Percentiles rank a stretch among this genome's conserved stretches.
Conservation (phyloP, 73 alveolate species). For the Paramecium bursaria region DNA sequence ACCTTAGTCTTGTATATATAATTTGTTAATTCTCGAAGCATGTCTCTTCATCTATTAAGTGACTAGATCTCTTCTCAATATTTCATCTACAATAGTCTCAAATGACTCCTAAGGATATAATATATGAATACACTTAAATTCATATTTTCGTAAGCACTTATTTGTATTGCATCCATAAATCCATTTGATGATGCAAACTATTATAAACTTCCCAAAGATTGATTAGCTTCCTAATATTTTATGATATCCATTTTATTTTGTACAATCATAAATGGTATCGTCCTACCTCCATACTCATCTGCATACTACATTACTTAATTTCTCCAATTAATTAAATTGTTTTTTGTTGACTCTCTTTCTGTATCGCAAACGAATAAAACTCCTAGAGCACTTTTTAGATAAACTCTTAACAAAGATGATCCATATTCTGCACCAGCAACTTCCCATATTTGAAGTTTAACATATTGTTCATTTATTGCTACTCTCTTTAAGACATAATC, state of each 20-base stretch:
- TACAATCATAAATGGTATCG: constrained; percentile 10
- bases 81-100: constrained; percentile 50
- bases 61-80: constrained; percentile 28
- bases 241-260: constrained; percentile 31
- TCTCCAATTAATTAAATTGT: constrained; percentile 5
- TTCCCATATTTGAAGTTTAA: constrained; percentile 45
- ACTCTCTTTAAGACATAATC: constrained; percentile 43
- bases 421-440: constrained; percentile 33
- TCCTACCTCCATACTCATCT: constrained; percentile 54
- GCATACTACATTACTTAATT: neutral
- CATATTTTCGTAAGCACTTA: neutral
- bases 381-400: constrained; percentile 50
- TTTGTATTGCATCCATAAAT: neutral
- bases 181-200: constrained; percentile 25
- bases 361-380: constrained; percentile 17
- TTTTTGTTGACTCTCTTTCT: neutral
- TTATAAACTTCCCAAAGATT: neutral
- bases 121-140: neutral
- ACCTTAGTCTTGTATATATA: constrained; percentile 22
- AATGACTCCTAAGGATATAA: neutral
- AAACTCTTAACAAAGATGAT: constrained; percentile 34
- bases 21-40: constrained; percentile 6
- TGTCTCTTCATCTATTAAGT: neutral
- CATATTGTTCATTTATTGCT: neutral
- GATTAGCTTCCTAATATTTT: neutral